Percentiles rank a stretch among this genome's conserved stretches.
Evolutionary conservation across 352 stramenopile species (phyloP).

Genomic region (Phytopythium ostracodes): DNA sequence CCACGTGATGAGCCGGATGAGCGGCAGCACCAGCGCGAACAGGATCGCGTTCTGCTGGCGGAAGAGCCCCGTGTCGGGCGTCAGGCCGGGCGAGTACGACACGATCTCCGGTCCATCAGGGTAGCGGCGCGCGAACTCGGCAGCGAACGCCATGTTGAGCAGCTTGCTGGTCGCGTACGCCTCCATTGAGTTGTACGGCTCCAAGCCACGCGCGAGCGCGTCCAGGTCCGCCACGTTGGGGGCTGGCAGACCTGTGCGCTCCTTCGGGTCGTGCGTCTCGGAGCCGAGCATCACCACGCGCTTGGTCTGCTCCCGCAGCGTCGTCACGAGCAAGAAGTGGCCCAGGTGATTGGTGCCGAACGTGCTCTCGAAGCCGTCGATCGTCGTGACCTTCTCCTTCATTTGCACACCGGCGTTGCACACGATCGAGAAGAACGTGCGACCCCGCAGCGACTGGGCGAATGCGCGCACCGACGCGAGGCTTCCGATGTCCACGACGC

Average conservation of each 20-base stretch:
- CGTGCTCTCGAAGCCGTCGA: background rate
- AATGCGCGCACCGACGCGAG: background rate
- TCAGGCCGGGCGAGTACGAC: conserved; percentile 37
- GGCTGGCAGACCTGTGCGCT: conserved; percentile 2
- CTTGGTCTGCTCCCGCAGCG: conserved; percentile 12
- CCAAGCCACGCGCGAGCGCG: conserved; percentile 24
- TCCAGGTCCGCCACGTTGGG: conserved; percentile 30
- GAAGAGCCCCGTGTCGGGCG: conserved; percentile 38
- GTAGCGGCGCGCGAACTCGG: conserved; percentile 30
- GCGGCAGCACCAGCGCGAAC: conserved; percentile 24
- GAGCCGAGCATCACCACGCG: conserved; percentile 34
- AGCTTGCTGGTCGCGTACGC: conserved; percentile 39
- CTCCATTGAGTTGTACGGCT: conserved; percentile 16
- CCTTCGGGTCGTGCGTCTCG: conserved; percentile 17
- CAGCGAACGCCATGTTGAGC: conserved; percentile 39
- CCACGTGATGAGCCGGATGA: conserved; percentile 25
- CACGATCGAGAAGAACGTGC: conserved; percentile 5
- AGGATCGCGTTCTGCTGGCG: conserved; percentile 23
- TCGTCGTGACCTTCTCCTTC: conserved; percentile 4
- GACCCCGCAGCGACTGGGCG: background rate
- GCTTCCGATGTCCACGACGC: background rate
- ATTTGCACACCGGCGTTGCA: background rate
- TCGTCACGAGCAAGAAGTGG: conserved; percentile 2
- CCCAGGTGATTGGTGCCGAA: conserved; percentile 5
- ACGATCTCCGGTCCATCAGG: conserved; percentile 12